A percentile compares a stretch with the other conserved stretches of the same genome.
These are phyloP conservation scores for Sporothrix brasiliensis DNA, from an alignment of 2,329 filamentous ascomycete species.

Conservation along the genomic window DNA sequence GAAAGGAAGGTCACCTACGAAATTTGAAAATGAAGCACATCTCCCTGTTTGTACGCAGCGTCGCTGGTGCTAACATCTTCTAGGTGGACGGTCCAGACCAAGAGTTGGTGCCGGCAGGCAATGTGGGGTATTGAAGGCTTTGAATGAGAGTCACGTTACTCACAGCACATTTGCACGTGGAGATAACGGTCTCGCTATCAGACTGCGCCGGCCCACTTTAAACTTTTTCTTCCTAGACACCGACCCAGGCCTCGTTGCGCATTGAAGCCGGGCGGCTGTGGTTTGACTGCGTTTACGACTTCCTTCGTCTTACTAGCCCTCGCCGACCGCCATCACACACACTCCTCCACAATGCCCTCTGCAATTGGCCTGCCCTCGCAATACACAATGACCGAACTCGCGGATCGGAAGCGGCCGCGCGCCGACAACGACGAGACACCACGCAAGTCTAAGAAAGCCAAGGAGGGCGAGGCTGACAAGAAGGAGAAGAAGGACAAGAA, in stretches of 20 bases:
- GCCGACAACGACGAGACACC: conserved; percentile 28
- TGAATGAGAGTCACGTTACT: neutral
- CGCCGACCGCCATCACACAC: neutral
- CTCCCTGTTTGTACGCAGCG: too few relatives aligned
- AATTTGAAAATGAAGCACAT: neutral
- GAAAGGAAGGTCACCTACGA: conserved; percentile 32
- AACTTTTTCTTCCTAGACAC: conserved; percentile 17
- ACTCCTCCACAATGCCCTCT: conserved; percentile 30
- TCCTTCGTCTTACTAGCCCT: neutral
- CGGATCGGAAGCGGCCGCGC: conserved; percentile 29
- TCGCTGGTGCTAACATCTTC: neutral
- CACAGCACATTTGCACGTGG: neutral
- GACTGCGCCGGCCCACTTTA: neutral
- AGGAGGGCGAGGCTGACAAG: conserved; percentile 21
- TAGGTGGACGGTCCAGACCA: neutral
- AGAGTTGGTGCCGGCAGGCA: conserved; percentile 4
- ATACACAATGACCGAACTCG: conserved; percentile 23
- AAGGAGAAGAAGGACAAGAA: conserved; percentile 24
- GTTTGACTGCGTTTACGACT: neutral
- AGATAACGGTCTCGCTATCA: conserved; percentile 2
- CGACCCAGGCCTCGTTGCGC: neutral
- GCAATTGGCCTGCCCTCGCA: conserved; percentile 4
- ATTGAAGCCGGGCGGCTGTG: neutral
- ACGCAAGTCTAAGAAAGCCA: conserved; percentile 34
- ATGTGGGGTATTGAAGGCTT: neutral